Conservation (phyloP, 768 basidiomycete genomes). For the Saitozyma podzolica region DNA sequence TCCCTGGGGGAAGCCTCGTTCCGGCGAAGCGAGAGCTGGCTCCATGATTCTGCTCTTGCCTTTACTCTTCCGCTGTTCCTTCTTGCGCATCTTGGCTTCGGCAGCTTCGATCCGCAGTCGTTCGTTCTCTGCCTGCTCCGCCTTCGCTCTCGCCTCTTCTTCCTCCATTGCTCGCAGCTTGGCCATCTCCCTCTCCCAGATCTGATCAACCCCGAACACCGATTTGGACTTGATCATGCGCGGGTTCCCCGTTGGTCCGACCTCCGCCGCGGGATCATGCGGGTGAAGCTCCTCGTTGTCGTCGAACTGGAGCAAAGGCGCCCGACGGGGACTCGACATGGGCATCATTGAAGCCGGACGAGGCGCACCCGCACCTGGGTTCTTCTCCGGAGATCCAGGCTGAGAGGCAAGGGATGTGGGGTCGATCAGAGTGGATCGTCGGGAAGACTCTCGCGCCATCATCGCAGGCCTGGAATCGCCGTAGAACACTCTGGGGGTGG, state of each 20-base stretch:
- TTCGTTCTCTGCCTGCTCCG: conserved; percentile 58
- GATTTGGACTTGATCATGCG: conserved; percentile 61
- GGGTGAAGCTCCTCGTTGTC: conserved; percentile 3
- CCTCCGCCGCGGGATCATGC: background rate
- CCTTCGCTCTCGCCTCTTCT: conserved; percentile 58
- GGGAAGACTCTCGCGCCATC: conserved; percentile 63
- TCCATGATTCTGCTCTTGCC: conserved; percentile 6
- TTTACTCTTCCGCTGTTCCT: conserved; percentile 32
- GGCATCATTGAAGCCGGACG: background rate
- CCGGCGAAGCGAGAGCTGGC: too few relatives aligned
- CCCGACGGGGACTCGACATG: background rate
- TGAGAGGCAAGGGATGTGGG: conserved; percentile 53
- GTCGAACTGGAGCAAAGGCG: conserved; percentile 21
- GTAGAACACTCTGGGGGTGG: conserved; percentile 67
- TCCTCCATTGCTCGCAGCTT: conserved; percentile 78
- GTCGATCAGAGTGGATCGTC: conserved; percentile 70
- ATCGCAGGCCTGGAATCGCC: conserved; percentile 88
- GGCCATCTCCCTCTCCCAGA: conserved; percentile 85
- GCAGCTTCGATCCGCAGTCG: conserved; percentile 55
- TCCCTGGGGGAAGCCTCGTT: conserved; percentile 2
- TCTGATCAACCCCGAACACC: conserved; percentile 90
- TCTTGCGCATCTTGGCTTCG: conserved; percentile 39
- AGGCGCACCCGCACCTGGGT: background rate
- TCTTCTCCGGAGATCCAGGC: too few relatives aligned
- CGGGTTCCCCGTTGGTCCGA: conserved; percentile 2